Base-by-base conservation (phyloP, 1,139 yeast species). In the Yarrowia galli region DNA sequence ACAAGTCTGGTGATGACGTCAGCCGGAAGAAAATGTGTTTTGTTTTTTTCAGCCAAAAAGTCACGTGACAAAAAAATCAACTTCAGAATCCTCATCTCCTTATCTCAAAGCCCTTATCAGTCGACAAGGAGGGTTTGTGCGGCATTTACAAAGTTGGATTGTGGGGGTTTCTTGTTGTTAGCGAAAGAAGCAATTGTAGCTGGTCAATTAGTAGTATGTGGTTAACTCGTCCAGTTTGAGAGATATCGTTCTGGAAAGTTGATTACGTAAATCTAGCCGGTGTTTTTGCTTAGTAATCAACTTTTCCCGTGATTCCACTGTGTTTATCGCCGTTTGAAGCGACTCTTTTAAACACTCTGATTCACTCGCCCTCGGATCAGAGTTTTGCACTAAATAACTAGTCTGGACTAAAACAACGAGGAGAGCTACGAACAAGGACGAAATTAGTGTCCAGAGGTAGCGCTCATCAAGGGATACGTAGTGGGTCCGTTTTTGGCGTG, bases 1-100 rank as follows among this genome's bases (percentile, higher is more conserved):
- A n/a, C n/a, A n/a, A n/a, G n/a, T n/a, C n/a, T n/a, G n/a, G 49
- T 16, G 51, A 48, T 36, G 58, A 51, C 43, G 58, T 51, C 58
- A 35, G 15, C 42, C 3, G 22, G 16, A n/a, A n/a, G n/a, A n/a
- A n/a, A n/a, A n/a, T n/a, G n/a, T n/a, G n/a, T n/a, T n/a, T n/a
- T n/a, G n/a, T n/a, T n/a, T n/a, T n/a, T n/a, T n/a, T n/a, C n/a
- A n/a, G n/a, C n/a, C n/a, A n/a, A n/a, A n/a, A 28, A 10, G 8
- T 28, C 32, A 28, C 32, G 32, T 28, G 32, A 25, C 28, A 25
- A 3, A 25, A 25, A 25, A 25, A 25, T 7, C 28, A 25, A 3
- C 28, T 7, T 7, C 28, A n/a, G n/a, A n/a, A n/a, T n/a, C n/a
- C n/a, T 25, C 28, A 3, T 25, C 28, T 25, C 6, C 28, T 25